phyloP scores from a whole-genome alignment of 2,329 filamentous ascomycete genomes.

The Fusarium nurragi region DNA sequence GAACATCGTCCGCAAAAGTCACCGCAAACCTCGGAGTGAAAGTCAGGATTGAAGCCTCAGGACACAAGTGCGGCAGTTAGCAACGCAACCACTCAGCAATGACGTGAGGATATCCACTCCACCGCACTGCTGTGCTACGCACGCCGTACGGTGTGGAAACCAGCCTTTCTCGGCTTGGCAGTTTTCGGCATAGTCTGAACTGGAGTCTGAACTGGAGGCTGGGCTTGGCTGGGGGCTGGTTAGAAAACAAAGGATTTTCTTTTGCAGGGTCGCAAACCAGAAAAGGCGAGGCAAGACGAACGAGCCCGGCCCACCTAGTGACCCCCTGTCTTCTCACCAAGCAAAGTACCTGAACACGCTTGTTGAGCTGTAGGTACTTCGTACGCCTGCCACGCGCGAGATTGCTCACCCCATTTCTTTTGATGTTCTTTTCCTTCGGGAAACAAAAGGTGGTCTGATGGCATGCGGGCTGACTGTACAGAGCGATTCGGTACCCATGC shows the following conservation, averaged over 20 bases:
- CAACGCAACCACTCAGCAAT: constrained; percentile 15
- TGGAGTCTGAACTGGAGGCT: constrained; percentile 6
- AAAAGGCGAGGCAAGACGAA: neutral
- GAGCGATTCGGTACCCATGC: neutral
- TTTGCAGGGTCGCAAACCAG: neutral
- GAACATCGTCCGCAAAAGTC: too few species aligned
- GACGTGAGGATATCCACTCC: constrained; percentile 22
- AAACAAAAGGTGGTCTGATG: constrained; percentile 19
- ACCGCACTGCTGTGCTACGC: neutral
- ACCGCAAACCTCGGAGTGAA: too few species aligned
- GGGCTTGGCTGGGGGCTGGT: neutral
- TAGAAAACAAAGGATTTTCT: neutral
- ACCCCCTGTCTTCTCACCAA: neutral
- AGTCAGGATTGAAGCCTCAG: too few species aligned
- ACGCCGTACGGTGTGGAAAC: too few species aligned
- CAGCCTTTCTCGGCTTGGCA: constrained; percentile 7
- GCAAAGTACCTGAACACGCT: neutral
- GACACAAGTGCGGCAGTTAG: neutral
- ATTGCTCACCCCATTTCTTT: neutral
- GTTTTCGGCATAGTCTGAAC: constrained; percentile 18
- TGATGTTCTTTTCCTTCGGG: constrained; percentile 1
- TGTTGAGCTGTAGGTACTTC: neutral
- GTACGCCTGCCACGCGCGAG: neutral
- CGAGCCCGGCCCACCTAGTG: neutral
- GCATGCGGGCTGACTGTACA: neutral